Base-by-base conservation (phyloP, 805 yeast genomes). In the Hanseniaspora nectarophila region DNA sequence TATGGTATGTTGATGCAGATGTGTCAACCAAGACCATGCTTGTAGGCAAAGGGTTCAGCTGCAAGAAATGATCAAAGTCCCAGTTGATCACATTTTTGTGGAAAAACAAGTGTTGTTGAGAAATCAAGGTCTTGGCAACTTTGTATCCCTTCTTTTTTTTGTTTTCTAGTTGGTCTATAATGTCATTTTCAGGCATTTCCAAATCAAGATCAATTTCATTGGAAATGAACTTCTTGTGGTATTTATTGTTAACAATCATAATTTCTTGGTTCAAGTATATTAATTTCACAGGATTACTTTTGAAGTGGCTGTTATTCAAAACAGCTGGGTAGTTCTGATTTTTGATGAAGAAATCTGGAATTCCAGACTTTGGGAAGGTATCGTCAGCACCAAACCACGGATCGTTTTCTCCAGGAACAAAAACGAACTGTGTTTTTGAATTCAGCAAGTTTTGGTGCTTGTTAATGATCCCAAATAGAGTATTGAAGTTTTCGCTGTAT, bases 341-440 rank as follows among this genome's bases (percentile, higher is more conserved):
- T 54, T 73, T 78, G 3, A 85, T 78, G 62, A 90, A 89, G 2
- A 82, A 67, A 24, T 71, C 69, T 0, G 97, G 95, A 2, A 92
- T 73, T 0, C 79, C 72, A 18, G 71, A 69, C 60, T 82, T 84
- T 0, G 98, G 98, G 80, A 86, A 80, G 8, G 73, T 26, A 23
- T 31, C 40, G 32, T 39, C 32, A 7, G 34, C 31, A 6, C 35
- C 45, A 47, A 39, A 47, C 97, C 97, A 92, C 0, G 96, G 96
- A 66, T 92, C 99, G 58, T 86, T 84, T 39, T 78, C 77, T 1
- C 98, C 97, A 0, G 97, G 97, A 1, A 90, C 70, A 54, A 92
- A 76, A 1, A 87, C 67, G 28, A 52, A 92, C 65, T 48, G 82
- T 79, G 28, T 83, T 73, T 31, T 56, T 16, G 51, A 55, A 20